These are phyloP conservation scores for Nakazawaea molendinolei DNA, from an alignment of 805 yeast species.

Conservation along the genomic window DNA sequence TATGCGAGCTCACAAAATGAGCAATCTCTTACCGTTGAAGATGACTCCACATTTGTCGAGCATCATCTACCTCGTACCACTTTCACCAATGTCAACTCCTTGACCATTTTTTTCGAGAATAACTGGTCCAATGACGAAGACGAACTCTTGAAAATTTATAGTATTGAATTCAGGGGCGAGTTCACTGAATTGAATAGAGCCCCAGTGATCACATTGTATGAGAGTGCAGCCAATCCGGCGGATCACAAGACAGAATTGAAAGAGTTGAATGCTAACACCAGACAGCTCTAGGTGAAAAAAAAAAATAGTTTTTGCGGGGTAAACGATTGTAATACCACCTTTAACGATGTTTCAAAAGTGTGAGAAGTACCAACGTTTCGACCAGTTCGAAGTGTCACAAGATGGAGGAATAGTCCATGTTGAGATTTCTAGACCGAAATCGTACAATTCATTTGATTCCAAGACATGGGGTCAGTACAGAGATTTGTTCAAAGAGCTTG, in stretches of 20 bases:
- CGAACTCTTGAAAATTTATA: slow-evolving; percentile 51
- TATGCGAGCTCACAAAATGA: slow-evolving; percentile 19
- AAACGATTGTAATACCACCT: not conserved
- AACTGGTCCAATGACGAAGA: slow-evolving; percentile 60
- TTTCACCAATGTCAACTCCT: slow-evolving; percentile 61
- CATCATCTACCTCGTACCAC: slow-evolving; percentile 71
- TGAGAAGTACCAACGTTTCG: no score
- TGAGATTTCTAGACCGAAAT: slow-evolving; percentile 53
- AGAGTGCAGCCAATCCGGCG: slow-evolving; percentile 87
- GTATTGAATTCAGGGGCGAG: slow-evolving; percentile 78
- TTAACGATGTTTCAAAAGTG: not conserved
- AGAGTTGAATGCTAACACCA: slow-evolving; percentile 16
- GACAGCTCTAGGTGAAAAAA: not conserved
- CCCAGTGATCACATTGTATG: slow-evolving; percentile 76
- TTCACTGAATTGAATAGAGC: slow-evolving; percentile 48
- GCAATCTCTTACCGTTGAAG: slow-evolving; percentile 24
- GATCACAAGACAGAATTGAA: slow-evolving; percentile 55
- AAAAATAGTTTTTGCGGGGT: not conserved
- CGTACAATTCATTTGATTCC: slow-evolving; percentile 49
- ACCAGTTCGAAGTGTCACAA: slow-evolving; percentile 31
- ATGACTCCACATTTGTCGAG: slow-evolving; percentile 59
- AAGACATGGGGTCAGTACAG: slow-evolving; percentile 53
- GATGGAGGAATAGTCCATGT: slow-evolving; percentile 48
- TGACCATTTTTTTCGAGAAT: slow-evolving; percentile 63
- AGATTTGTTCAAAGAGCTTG: slow-evolving; percentile 38